A percentile compares a stretch with the other conserved stretches of the same genome.
phyloP scores from a whole-genome alignment of 2,329 filamentous ascomycete genomes.

The Colletotrichum musae region DNA sequence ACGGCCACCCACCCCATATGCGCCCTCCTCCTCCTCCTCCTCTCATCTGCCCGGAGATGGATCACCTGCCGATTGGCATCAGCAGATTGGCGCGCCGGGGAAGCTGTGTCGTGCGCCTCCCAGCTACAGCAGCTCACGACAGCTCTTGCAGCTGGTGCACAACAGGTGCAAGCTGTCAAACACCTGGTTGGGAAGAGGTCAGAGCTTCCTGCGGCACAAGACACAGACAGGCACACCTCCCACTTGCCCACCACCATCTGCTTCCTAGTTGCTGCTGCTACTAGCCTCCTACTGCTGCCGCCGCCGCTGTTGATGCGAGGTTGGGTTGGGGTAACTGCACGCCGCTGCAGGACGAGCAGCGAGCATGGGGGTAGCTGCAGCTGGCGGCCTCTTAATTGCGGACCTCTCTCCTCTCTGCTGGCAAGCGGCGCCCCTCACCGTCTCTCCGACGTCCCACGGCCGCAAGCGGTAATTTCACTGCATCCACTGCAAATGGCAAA shows the following conservation, averaged over 20 bases:
- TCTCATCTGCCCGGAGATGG: constrained; percentile 16
- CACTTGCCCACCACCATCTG: not conserved
- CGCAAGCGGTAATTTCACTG: constrained; percentile 31
- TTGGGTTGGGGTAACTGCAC: constrained; percentile 37
- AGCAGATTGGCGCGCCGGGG: constrained; percentile 20
- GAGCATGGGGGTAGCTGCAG: constrained; percentile 34
- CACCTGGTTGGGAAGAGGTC: constrained; percentile 3
- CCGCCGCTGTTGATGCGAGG: constrained; percentile 18
- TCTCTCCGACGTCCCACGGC: constrained; percentile 18
- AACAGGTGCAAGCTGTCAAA: constrained; percentile 31
- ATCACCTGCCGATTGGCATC: constrained; percentile 27
- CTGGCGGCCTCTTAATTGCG: constrained; percentile 41
- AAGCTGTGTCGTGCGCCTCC: constrained; percentile 13
- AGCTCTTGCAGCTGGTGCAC: constrained; percentile 1
- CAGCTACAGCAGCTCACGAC: constrained; percentile 12
- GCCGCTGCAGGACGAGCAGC: constrained; percentile 28
- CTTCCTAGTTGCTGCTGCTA: constrained; percentile 3
- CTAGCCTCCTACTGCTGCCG: constrained; percentile 13
- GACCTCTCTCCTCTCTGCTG: constrained; percentile 28
- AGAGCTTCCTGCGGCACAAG: constrained; percentile 29
- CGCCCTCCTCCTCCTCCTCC: no score
- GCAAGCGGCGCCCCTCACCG: constrained; percentile 29
- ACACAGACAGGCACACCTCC: constrained; percentile 8
- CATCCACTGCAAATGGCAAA: constrained; percentile 29
- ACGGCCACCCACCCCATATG: constrained; percentile 4